Evolutionary conservation across 108 stramenopile genomes (phyloP).

Genomic region (Skeletonema tropicum): DNA sequence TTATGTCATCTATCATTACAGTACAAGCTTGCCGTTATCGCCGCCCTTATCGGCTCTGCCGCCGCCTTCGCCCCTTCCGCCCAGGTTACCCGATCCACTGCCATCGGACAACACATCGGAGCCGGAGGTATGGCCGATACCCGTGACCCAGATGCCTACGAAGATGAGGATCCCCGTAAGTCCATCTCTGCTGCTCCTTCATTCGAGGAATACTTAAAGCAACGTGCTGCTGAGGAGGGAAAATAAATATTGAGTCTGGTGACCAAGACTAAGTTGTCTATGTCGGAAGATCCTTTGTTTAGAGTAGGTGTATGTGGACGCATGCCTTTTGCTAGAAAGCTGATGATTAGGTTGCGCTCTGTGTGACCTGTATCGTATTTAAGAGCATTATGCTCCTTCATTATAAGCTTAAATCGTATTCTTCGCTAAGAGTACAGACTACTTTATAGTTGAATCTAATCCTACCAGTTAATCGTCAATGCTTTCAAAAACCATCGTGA

Average conservation of each 20-base stretch:
- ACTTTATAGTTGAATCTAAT: too few species aligned
- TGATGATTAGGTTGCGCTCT: background rate
- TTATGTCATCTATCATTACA: background rate
- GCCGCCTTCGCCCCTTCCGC: background rate
- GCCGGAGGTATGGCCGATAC: conserved; percentile 78
- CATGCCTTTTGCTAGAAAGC: background rate
- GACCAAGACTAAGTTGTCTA: background rate
- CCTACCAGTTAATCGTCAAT: too few species aligned
- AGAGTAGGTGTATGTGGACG: background rate
- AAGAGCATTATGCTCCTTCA: conserved; percentile 3
- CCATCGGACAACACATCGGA: conserved; percentile 39
- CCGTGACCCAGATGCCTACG: conserved; percentile 64
- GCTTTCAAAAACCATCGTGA: too few species aligned
- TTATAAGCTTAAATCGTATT: conserved; percentile 3
- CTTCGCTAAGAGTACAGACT: background rate
- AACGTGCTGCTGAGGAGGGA: conserved; percentile 21
- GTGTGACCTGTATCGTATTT: background rate
- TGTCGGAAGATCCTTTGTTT: conserved; percentile 1
- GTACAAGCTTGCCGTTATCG: conserved; percentile 8
- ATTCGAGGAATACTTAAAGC: conserved; percentile 86
- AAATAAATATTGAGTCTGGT: background rate
- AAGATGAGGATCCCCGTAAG: conserved; percentile 76
- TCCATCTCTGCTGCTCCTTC: conserved; percentile 74
- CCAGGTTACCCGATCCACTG: conserved; percentile 3
- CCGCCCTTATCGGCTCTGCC: conserved; percentile 4